Percentiles rank a stretch among this genome's conserved stretches.
These are phyloP conservation scores for Mediolabrus comicus DNA, from an alignment of 108 stramenopile genomes.

Conservation along the genomic window DNA sequence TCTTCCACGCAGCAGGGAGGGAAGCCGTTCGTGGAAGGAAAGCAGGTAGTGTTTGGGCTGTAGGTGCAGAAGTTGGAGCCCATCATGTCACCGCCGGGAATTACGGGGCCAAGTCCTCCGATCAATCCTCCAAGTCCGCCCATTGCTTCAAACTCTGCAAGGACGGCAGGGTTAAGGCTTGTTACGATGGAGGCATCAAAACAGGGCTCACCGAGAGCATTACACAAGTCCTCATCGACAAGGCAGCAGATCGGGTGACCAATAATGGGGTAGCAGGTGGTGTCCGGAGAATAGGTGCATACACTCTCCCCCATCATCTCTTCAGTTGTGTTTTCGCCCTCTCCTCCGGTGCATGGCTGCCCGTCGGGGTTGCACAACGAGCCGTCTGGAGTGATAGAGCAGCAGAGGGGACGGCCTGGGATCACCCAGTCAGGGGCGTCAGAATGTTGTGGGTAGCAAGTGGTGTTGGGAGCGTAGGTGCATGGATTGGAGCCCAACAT, in stretches of 20 bases:
- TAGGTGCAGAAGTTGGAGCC: neutral
- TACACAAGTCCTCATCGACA: too few relatives aligned
- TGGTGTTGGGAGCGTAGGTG: neutral
- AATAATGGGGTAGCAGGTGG: too few relatives aligned
- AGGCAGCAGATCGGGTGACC: too few relatives aligned
- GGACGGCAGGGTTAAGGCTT: neutral
- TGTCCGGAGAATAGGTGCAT: too few relatives aligned
- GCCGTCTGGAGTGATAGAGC: neutral
- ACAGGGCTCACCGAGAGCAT: neutral
- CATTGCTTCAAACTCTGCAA: neutral
- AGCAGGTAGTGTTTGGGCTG: neutral
- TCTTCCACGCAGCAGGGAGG: neutral
- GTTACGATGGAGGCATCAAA: neutral
- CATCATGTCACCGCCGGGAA: neutral
- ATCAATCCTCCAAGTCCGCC: too few relatives aligned
- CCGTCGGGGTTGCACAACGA: neutral
- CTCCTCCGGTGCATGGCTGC: too few relatives aligned
- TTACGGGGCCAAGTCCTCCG: neutral
- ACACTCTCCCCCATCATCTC: too few relatives aligned
- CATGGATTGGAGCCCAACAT: neutral
- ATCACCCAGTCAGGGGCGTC: too few relatives aligned
- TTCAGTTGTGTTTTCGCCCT: too few relatives aligned
- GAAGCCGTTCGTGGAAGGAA: neutral
- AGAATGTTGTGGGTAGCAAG: neutral
- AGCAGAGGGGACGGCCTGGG: neutral